Evolutionary conservation across 495 filamentous ascomycete genomes (phyloP).

Genomic region (Aspergillus indologenus): DNA sequence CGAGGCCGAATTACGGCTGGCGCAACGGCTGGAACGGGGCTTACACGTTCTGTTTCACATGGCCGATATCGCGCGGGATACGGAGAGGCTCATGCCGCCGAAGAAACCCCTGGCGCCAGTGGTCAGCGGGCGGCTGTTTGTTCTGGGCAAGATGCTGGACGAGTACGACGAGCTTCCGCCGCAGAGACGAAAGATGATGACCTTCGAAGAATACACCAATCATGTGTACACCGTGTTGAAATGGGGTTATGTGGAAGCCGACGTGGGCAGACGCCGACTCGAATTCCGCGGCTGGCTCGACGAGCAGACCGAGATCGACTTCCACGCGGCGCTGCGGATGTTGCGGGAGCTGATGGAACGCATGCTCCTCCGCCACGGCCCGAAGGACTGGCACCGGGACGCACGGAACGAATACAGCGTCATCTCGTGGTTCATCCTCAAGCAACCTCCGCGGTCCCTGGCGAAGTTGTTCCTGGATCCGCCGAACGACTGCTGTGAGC

Average conservation of each 20-base stretch:
- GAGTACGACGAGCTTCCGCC: conserved; percentile 22
- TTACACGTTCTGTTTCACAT: conserved; percentile 32
- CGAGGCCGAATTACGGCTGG: conserved; percentile 26
- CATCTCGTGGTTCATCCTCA: conserved; percentile 31
- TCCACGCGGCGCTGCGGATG: conserved; percentile 32
- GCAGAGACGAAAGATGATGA: conserved; percentile 11
- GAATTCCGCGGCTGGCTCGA: conserved; percentile 25
- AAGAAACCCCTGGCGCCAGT: conserved; percentile 11
- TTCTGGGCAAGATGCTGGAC: conserved; percentile 21
- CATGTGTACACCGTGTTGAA: conserved; percentile 27
- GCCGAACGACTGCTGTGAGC: conserved; percentile 27
- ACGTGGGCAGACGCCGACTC: conserved; percentile 26
- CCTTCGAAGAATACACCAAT: conserved; percentile 18
- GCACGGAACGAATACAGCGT: conserved; percentile 27
- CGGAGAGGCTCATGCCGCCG: conserved; percentile 11
- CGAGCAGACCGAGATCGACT: conserved; percentile 25
- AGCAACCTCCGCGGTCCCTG: conserved; percentile 25
- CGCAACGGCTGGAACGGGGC: conserved; percentile 26
- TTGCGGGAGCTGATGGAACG: conserved; percentile 29
- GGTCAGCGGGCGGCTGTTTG: conserved; percentile 15
- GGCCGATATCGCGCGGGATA: conserved; percentile 27
- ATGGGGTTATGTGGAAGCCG: conserved; percentile 25
- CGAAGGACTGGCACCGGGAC: conserved; percentile 29
- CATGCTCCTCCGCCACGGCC: conserved; percentile 32
- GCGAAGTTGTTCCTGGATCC: conserved; percentile 26